phyloP scores from a whole-genome alignment of 2,329 filamentous ascomycete species.

The Exophiala mesophila region DNA sequence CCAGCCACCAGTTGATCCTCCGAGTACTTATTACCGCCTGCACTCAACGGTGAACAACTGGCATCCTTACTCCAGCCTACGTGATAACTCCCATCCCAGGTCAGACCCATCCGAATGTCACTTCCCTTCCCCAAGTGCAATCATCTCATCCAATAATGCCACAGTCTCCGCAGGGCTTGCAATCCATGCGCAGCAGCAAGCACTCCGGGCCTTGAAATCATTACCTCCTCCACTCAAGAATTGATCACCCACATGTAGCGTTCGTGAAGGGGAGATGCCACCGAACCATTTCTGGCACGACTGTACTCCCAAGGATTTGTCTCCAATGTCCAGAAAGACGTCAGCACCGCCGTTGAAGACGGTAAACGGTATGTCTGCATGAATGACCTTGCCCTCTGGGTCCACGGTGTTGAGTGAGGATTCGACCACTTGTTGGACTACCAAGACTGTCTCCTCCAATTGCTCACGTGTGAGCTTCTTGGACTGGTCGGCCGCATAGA shows the following conservation, averaged over 20 bases:
- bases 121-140: slow-evolving; percentile 6
- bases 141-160: slow-evolving; percentile 71
- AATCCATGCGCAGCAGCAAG: slow-evolving; percentile 95
- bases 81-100: too few species aligned
- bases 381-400: slow-evolving; percentile 4
- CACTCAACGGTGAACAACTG: too few species aligned
- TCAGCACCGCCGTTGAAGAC: slow-evolving; percentile 98
- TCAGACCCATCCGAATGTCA: too few species aligned
- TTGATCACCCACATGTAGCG: slow-evolving; percentile 90
- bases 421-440: slow-evolving; percentile 89
- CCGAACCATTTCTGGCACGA: slow-evolving; percentile 91
- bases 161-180: slow-evolving; percentile 89
- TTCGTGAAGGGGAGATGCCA: slow-evolving; percentile 55
- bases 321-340: slow-evolving; percentile 96
- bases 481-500: slow-evolving; percentile 58
- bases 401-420: slow-evolving; percentile 56
- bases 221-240: slow-evolving; percentile 93
- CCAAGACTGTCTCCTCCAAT: slow-evolving; percentile 90
- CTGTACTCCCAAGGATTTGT: slow-evolving; percentile 92
- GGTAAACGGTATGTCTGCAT: slow-evolving; percentile 69
- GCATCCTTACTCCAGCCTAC: too few species aligned
- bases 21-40: too few species aligned
- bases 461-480: slow-evolving; percentile 76
- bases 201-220: slow-evolving; percentile 91
- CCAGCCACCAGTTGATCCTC: too few species aligned